Conservation (phyloP, 176 grass and related monocot species). For the Chrysopogon serrulatus region DNA sequence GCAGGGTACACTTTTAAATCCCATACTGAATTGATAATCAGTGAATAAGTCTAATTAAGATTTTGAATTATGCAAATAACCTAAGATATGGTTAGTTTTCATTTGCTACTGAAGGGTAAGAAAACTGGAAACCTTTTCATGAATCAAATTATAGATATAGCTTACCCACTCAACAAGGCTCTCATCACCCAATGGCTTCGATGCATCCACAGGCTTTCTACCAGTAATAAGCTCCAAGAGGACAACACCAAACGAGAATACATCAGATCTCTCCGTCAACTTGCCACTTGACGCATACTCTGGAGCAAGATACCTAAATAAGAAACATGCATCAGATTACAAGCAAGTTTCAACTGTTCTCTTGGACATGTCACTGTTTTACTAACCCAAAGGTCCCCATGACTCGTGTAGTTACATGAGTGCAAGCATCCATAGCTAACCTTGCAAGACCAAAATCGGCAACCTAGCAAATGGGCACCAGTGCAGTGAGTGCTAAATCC, state of each 20-base stretch:
- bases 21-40: background rate
- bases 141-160: background rate
- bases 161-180: conserved; percentile 98
- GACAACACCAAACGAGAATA: conserved; percentile 94
- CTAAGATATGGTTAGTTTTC: background rate
- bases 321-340: conserved; percentile 3
- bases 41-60: background rate
- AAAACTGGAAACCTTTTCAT: background rate
- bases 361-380: background rate
- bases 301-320: conserved; percentile 79
- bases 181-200: conserved; percentile 81
- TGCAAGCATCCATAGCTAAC: conserved; percentile 77
- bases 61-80: conserved; percentile 3
- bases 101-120: background rate
- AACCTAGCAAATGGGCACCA: conserved; percentile 39
- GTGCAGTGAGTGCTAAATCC: background rate
- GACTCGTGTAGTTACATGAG: conserved; percentile 93
- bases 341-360: background rate
- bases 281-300: conserved; percentile 96
- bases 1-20: background rate
- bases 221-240: conserved; percentile 92
- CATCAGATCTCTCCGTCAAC: conserved; percentile 96
- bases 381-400: conserved; percentile 99
- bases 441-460: conserved; percentile 97
- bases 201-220: conserved; percentile 83